Evolutionary conservation across 1,139 yeast species (phyloP).

Genomic region (Debaryomycetaceae sp.): DNA sequence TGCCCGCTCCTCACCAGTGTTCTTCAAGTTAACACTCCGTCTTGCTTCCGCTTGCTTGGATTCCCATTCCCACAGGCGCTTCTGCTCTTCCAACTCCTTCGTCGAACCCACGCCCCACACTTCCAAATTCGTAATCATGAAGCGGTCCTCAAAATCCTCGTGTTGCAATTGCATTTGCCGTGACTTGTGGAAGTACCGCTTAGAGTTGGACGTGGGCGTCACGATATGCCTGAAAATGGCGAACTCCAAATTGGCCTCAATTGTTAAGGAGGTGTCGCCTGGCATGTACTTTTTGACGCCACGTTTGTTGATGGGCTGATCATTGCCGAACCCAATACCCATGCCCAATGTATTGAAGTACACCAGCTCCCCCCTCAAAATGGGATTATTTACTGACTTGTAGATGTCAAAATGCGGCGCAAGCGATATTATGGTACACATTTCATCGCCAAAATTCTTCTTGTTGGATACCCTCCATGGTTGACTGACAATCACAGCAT

Average conservation of each 20-base stretch:
- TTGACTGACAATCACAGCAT: conserved; percentile 56
- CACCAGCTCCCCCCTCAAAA: conserved; percentile 35
- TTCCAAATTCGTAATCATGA: conserved; percentile 70
- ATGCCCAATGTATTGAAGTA: conserved; percentile 69
- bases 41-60: conserved; percentile 78
- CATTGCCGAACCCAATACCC: conserved; percentile 78
- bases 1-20: conserved; percentile 78
- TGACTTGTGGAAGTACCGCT: conserved; percentile 27
- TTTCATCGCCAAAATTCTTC: conserved; percentile 62
- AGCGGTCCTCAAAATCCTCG: conserved; percentile 62
- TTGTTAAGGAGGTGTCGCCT: conserved; percentile 74
- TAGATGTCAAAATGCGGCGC: conserved; percentile 63
- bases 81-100: conserved; percentile 71
- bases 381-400: conserved; percentile 27
- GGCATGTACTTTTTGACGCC: conserved; percentile 35
- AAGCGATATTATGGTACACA: conserved; percentile 55
- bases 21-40: conserved; percentile 60
- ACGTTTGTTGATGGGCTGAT: conserved; percentile 52
- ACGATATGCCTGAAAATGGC: conserved; percentile 71
- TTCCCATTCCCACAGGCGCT: conserved; percentile 87
- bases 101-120: conserved; percentile 90
- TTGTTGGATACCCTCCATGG: conserved; percentile 82
- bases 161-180: conserved; percentile 14
- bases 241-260: conserved; percentile 76
- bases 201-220: conserved; percentile 16